Base-by-base conservation (phyloP, 1,139 yeast species). In the Candida labiduridarum region DNA sequence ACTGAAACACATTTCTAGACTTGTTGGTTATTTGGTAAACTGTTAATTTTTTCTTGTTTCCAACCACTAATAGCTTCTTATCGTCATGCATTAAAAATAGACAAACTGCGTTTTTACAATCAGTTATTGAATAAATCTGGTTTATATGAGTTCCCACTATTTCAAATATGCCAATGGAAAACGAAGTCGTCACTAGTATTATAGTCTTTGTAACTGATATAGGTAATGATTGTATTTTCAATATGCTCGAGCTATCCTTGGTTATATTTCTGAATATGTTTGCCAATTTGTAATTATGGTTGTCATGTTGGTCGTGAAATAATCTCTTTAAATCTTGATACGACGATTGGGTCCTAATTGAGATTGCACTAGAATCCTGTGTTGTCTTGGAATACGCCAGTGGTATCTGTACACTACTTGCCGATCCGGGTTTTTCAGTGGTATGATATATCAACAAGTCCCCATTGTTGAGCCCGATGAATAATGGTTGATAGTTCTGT, bases 401-500 rank as follows among this genome's bases (percentile, higher is more conserved):
- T 12, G 45, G 30, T 7, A 18, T 14, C 10, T 42, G 44, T 16
- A 14, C 33, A 6, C 12, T 9, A 8, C 16, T 22, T 4, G 34
- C 15, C 7, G 31, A 30, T 29, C 19, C 3, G n/a, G 12, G 29
- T 7, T 39, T 39, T 19, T 29, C 38, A 18, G 33, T 27, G 27
- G 29, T 38, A 10, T 46, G 39, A 44, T 64, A 70, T 16, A 71
- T 60, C 25, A 62, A 50, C 14, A 76, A 55, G 54, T 71, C 76
- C 2, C 80, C 80, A 56, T 71, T 70, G 49, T 60, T 49, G 29
- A 67, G 62, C 1, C 80, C 80, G 18, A 72, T 63, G 50, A 63
- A 74, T 9, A 74, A 50, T 41, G 59, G 60, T 8, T 54, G 55
- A n/a, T 57, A 54, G 41, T 51, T 40, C 40, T 59, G 60, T 46